Percentiles rank a stretch among this genome's conserved stretches.
Conservation (phyloP, 2,329 filamentous ascomycete genomes). For the Pseudogymnoascus destructans region DNA sequence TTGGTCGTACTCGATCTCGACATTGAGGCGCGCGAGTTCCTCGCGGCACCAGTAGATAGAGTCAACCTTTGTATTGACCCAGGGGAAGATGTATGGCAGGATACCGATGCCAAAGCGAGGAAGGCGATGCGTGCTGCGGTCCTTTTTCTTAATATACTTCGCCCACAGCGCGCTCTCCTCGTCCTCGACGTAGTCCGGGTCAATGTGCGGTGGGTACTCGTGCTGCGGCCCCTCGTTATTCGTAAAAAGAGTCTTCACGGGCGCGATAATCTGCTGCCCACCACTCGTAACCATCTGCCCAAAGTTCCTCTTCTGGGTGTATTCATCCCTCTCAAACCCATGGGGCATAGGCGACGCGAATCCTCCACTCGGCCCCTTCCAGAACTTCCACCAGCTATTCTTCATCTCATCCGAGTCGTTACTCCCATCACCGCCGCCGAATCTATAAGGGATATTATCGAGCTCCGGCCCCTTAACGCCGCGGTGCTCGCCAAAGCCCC, state of each 20-base stretch:
- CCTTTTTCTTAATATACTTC: constrained; percentile 65
- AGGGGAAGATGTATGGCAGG: constrained; percentile 30
- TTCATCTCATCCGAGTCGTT: constrained; percentile 2
- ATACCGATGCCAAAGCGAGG: constrained; percentile 40
- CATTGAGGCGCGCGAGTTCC: constrained; percentile 73
- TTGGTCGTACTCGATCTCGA: constrained; percentile 88
- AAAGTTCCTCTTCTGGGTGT: constrained; percentile 6
- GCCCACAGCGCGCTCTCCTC: constrained; percentile 63
- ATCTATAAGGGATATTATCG: constrained; percentile 6
- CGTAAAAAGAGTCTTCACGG: constrained; percentile 1
- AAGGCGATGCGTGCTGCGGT: constrained; percentile 74
- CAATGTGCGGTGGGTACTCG: constrained; percentile 49
- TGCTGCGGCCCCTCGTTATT: constrained; percentile 19
- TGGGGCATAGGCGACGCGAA: constrained; percentile 50
- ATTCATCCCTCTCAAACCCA: constrained; percentile 30
- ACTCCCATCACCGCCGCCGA: neutral
- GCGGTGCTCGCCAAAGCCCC: neutral
- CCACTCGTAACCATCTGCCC: neutral
- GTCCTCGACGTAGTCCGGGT: constrained; percentile 47
- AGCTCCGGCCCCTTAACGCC: neutral
- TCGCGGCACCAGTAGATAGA: constrained; percentile 84
- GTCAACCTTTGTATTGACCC: constrained; percentile 82
- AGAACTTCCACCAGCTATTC: constrained; percentile 47
- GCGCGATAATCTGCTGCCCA: neutral
- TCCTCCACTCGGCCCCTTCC: constrained; percentile 48